Conservation (phyloP, 2,329 filamentous ascomycete genomes). For the Raffaelea albimanens region DNA sequence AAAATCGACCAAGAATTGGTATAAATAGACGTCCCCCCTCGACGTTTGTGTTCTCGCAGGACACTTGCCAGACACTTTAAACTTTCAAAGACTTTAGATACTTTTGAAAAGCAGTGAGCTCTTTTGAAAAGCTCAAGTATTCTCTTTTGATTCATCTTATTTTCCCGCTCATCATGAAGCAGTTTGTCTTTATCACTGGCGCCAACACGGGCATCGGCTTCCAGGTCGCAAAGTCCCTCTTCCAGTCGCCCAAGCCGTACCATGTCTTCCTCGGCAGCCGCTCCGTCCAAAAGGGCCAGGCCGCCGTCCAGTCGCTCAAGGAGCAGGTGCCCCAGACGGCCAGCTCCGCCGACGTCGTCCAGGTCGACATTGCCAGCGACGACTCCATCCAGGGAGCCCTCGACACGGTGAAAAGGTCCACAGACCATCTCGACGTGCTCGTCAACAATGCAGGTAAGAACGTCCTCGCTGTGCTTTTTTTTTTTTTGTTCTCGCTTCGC, state of each 20-base stretch:
- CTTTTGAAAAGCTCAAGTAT: too few species aligned
- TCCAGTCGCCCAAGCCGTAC: slow-evolving; percentile 12
- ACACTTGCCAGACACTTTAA: too few species aligned
- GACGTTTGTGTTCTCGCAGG: too few species aligned
- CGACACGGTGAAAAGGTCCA: slow-evolving; percentile 16
- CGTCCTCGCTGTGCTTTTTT: background rate
- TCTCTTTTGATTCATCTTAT: too few species aligned
- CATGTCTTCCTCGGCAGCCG: slow-evolving; percentile 19
- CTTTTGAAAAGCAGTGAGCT: too few species aligned
- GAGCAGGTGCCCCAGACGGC: slow-evolving; percentile 6
- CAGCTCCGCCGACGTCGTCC: slow-evolving; percentile 12
- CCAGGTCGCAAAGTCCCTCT: slow-evolving; percentile 16
- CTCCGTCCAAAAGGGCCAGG: slow-evolving; percentile 14
- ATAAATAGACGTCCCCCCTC: too few species aligned
- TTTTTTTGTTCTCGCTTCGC: too few species aligned
- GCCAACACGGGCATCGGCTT: slow-evolving; percentile 20
- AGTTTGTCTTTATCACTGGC: slow-evolving; percentile 7
- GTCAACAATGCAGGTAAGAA: slow-evolving; percentile 22
- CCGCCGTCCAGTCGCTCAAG: slow-evolving; percentile 10
- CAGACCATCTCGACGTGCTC: slow-evolving; percentile 22
- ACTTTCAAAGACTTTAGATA: too few species aligned
- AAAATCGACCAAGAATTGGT: too few species aligned
- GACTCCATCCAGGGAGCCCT: slow-evolving; percentile 21
- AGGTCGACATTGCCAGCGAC: slow-evolving; percentile 23
- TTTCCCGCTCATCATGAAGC: background rate